These are phyloP conservation scores for Vachellia collinsii DNA, from an alignment of 306 rosid species.

Conservation along the genomic window DNA sequence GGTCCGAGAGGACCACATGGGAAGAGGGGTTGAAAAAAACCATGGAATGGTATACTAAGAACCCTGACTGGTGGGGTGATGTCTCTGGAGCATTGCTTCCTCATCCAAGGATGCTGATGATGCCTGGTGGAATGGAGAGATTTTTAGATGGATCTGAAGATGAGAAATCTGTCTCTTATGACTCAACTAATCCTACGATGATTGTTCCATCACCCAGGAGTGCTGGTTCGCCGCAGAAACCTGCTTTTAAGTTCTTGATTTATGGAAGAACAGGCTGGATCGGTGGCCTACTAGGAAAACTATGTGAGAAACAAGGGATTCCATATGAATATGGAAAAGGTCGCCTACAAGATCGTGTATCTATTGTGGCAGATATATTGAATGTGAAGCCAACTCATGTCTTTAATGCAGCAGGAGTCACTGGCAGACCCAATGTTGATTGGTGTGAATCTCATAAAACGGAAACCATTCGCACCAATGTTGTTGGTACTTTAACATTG, in stretches of 20 bases:
- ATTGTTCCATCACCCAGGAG: slow-evolving; percentile 64
- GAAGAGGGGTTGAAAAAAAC: slow-evolving; percentile 86
- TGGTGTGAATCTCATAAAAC: slow-evolving; percentile 87
- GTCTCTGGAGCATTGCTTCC: slow-evolving; percentile 86
- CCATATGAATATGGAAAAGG: slow-evolving; percentile 79
- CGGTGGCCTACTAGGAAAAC: slow-evolving; percentile 75
- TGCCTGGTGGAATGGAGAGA: slow-evolving; percentile 83
- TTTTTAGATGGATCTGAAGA: slow-evolving; percentile 63
- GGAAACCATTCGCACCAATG: slow-evolving; percentile 76
- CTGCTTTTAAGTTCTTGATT: slow-evolving; percentile 68
- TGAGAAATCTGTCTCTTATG: slow-evolving; percentile 47
- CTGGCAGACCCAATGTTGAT: slow-evolving; percentile 87
- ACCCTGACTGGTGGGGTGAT: slow-evolving; percentile 94
- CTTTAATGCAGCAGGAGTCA: slow-evolving; percentile 85
- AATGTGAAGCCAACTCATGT: slow-evolving; percentile 82
- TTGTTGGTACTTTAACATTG: slow-evolving; percentile 74
- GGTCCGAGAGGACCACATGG: slow-evolving; percentile 83
- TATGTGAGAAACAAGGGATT: slow-evolving; percentile 79
- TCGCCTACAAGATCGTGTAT: slow-evolving; percentile 72
- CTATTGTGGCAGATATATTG: slow-evolving; percentile 65
- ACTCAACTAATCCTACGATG: slow-evolving; percentile 60
- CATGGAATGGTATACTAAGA: slow-evolving; percentile 74
- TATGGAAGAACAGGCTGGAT: slow-evolving; percentile 86
- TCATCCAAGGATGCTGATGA: slow-evolving; percentile 90
- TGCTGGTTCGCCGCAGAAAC: slow-evolving; percentile 52